Base-by-base conservation (phyloP, 2,329 filamentous ascomycete genomes). In the Nakataea oryzae region DNA sequence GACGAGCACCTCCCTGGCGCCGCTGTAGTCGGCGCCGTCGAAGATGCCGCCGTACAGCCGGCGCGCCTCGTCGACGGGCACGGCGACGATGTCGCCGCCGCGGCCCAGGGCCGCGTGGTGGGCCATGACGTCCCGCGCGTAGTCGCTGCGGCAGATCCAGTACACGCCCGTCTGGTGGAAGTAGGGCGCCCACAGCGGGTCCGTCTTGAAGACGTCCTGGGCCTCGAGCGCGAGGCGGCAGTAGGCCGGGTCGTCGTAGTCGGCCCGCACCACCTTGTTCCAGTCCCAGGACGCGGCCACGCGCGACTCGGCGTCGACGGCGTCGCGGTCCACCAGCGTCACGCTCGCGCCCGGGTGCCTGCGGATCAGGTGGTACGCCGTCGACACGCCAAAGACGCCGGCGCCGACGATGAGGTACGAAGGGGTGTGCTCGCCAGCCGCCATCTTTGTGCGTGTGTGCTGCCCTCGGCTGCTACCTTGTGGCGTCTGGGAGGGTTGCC, bases 211-310 rank as follows among this genome's bases (percentile, higher is more conserved):
- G 0, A 83, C 73, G 60, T 85, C 81, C 67, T 87, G 84, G 0
- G 87, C 84, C 72, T 90, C 86, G 30, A 89, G 78, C 0, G 82
- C 87, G 26, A 90, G 77, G 59, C 79, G 72, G 71, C 82, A 85
- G 75, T 90, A 90, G 21, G 85, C 72, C 1, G 82, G 74, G 67
- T 87, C 84, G 62, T 82, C 78, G 73, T 90, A 90, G 71, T 90
- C 87, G 58, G 86, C 84, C 62, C 87, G 84, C 21, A 90, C 79
- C 30, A 88, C 85, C 72, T 89, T 90, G 75, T 88, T 90, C 81
- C 86, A 86, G 74, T 91, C 87, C 77, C 84, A 87, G 0, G 87
- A 89, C 0, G 87, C 87, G 34, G 86, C 86, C 28, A 79, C 74
- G 3, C 75, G 74, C 61, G 69, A 73, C 0, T 76, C 73, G 1